Base-by-base conservation (phyloP, 2,329 filamentous ascomycete genomes). In the Neonectria magnoliae region DNA sequence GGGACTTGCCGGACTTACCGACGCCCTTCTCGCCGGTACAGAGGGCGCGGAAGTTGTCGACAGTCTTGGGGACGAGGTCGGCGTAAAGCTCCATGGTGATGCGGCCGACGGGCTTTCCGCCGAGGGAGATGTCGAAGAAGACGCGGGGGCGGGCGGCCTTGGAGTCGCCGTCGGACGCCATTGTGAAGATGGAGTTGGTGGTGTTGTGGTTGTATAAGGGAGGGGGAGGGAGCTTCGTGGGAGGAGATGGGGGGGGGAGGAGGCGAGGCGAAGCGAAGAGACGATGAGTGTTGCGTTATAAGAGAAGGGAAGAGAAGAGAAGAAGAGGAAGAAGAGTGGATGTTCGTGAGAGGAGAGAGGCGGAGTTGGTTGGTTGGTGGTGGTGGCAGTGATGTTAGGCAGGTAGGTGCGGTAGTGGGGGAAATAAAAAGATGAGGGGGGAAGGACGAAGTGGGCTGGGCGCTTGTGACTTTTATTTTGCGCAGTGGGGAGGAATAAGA, bases 11-110 rank as follows among this genome's bases (percentile, higher is more conserved):
- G 31, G 88, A 81, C 78, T 93, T 92, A 71, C 93, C 93, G 25
- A 87, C 73, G 66, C 95, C 95, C 83, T 97, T 98, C 85, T 98
- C 95, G 71, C 95, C 95, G 0, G 95, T 97, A 84, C 94, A 98
- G 67, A 98, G 89, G 59, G 90, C 89, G 76, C 94, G 93, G 86
- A 98, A 98, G 87, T 98, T 98, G 75, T 98, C 94, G 69, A 92
- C 93, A 5, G 95, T 98, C 85, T 97, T 97, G 76, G 95, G 95
- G 20, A 97, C 94, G 66, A 97, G 85, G 71, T 88, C 83, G 70
- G 83, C 79, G 82, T 89, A 90, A 66, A 99, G 89, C 84, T 97
- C 93, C 81, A 99, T 95, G 68, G 87, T 89, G 78, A 99, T 85
- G 70, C 95, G 91, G 66, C 94, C 94, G 65, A 89, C 87, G 47